These are phyloP conservation scores for Rhododendron simsii DNA, from an alignment of 148 eudicot species.

Conservation along the genomic window DNA sequence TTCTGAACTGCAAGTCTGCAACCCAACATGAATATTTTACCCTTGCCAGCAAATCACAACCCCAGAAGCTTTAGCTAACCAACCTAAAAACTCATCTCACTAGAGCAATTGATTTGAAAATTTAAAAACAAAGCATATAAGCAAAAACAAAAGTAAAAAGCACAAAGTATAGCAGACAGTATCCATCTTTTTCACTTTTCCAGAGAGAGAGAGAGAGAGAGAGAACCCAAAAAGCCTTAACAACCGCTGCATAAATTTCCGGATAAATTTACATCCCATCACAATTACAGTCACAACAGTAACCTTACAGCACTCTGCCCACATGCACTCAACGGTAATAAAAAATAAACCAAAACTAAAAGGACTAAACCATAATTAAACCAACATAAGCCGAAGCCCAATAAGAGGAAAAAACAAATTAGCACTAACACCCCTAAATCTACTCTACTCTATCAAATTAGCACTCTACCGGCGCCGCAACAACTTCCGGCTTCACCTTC, in stretches of 20 bases:
- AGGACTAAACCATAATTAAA: neutral
- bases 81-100: neutral
- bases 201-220: neutral
- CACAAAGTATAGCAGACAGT: conserved; percentile 2
- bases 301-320: neutral
- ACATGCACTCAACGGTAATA: neutral
- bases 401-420: conserved; percentile 6
- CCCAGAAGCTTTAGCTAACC: neutral
- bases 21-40: neutral
- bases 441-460: conserved; percentile 11
- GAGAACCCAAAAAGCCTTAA: neutral
- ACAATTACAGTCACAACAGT: conserved; percentile 12
- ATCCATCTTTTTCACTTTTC: neutral
- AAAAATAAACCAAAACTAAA: neutral
- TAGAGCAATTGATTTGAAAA: neutral
- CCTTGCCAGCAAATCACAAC: neutral
- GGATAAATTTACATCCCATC: conserved; percentile 10
- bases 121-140: neutral
- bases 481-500: conserved; percentile 22
- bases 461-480: conserved; percentile 25
- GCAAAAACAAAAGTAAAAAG: conserved; percentile 13
- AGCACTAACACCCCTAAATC: conserved; percentile 22
- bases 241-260: conserved; percentile 5
- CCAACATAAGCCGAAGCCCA: neutral
- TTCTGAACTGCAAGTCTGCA: neutral